Percentiles rank a stretch among this genome's conserved stretches.
These are phyloP conservation scores for Apiospora aurea DNA, from an alignment of 2,329 filamentous ascomycete species.

Conservation along the genomic window DNA sequence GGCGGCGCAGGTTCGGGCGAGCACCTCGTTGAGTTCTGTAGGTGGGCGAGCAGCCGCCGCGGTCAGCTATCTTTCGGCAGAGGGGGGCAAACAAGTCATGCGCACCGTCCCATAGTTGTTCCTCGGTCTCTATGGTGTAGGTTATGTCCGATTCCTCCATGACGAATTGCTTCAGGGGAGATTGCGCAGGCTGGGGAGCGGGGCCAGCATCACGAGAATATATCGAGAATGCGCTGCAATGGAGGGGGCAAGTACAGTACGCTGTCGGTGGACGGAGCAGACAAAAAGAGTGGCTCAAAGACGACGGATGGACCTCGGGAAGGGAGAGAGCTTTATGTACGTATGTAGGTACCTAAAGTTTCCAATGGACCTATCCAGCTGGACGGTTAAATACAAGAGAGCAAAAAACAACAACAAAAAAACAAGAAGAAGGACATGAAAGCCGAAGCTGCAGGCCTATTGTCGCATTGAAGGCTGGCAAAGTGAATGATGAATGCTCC, in stretches of 20 bases:
- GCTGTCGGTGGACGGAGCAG: neutral
- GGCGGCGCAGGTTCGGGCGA: constrained; percentile 51
- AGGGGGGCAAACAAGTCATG: constrained; percentile 34
- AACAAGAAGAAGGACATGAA: neutral
- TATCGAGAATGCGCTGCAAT: neutral
- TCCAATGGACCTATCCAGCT: neutral
- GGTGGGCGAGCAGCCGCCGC: constrained; percentile 21
- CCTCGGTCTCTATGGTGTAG: constrained; percentile 76
- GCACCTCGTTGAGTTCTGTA: constrained; percentile 39
- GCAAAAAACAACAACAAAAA: no score
- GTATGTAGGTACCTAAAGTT: neutral
- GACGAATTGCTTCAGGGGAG: constrained; percentile 35
- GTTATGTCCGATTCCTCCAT: constrained; percentile 72
- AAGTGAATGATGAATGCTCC: neutral
- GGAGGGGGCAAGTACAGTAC: neutral
- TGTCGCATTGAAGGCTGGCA: neutral
- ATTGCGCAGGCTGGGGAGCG: constrained; percentile 2
- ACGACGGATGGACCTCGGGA: neutral
- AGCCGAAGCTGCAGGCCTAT: neutral
- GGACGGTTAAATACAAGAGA: no score
- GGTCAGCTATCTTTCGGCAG: neutral
- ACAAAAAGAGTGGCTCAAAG: constrained; percentile 14
- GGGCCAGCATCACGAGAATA: constrained; percentile 18
- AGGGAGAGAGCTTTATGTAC: neutral
- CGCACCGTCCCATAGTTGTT: constrained; percentile 90